Evolutionary conservation across 768 basidiomycete species (phyloP), one percentile per base, ranked within the genome.

Genomic region (Phlegmacium glaucopus): DNA sequence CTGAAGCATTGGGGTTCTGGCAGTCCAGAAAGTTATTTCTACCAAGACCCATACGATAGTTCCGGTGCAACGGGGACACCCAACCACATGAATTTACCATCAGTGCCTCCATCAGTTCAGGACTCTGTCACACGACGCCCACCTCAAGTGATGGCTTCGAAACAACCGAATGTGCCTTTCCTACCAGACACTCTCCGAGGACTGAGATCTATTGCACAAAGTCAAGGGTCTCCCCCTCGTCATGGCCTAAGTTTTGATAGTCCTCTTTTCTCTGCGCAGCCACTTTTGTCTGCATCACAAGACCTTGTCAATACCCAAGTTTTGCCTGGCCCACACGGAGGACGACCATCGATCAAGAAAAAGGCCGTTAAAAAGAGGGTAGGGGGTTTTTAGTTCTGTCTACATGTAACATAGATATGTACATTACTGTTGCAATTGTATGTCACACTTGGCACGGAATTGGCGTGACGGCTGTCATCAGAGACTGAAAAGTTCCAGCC

Each of bases 321-420:
- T 6, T 61, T 88, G 9, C 79, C 88, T 4, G 89, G 90, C 2
- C 78, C 74, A 0, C 80, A 81, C 64, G 89, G 88, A 28, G 86
- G 85, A 17, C 75, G 85, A 34, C 75, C 74, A 18, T 48, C 49
- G 12, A 54, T 56, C 11, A 87, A 78, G 67, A 83, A 82, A 68
- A 85, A 81, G 60, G 47, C 64, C 22, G 61, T 52, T 16, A 88
- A 83, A 71, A 90, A 85, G 65, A 72, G 88, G 17, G 37, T 89
- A 35, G 87, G 85, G 9, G 90, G 90, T 7, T 91, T 92, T 61
- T 91, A 22, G 13, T 46, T 46, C 35, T 34, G 37, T 16, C 25
- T 22, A 26, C 8, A 32, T 32, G 35, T 44, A 32, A 34, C 13
- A 44, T 44, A 15, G n/a, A n/a, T n/a, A n/a, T n/a, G n/a, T n/a